Conservation (phyloP, 2,329 filamentous ascomycete genomes). For the Parastagonospora nodorum region DNA sequence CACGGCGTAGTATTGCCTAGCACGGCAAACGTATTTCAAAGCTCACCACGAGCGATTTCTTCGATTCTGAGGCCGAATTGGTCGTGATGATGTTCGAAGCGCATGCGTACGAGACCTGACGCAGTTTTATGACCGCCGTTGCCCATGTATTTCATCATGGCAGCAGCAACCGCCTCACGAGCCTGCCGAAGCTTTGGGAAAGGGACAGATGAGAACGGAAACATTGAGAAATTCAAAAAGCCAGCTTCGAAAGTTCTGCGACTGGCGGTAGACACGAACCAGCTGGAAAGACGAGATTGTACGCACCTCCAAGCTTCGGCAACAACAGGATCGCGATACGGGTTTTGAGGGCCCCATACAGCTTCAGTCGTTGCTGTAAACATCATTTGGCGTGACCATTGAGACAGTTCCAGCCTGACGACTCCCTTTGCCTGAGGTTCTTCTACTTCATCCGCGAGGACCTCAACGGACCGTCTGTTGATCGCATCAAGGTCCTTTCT, state of each 20-base stretch:
- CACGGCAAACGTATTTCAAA: constrained; percentile 1
- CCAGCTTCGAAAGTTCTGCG: constrained; percentile 26
- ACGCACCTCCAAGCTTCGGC: constrained; percentile 17
- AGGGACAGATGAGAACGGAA: not conserved
- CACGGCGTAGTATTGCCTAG: not conserved
- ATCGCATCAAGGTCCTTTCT: constrained; percentile 1
- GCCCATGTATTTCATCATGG: constrained; percentile 1
- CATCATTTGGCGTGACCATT: constrained; percentile 1
- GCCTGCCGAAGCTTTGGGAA: constrained; percentile 2
- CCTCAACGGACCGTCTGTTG: not conserved
- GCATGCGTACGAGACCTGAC: constrained; percentile 2
- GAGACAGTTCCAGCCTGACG: not conserved
- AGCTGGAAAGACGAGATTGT: not conserved
- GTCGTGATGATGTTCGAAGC: constrained; percentile 2
- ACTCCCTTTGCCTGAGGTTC: not conserved
- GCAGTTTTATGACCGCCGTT: constrained; percentile 1
- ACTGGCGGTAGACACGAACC: constrained; percentile 19
- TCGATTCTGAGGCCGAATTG: constrained; percentile 2
- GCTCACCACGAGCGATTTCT: constrained; percentile 1
- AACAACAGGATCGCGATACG: constrained; percentile 38
- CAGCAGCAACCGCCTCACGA: constrained; percentile 2
- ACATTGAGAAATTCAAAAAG: constrained; percentile 1
- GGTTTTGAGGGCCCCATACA: constrained; percentile 48
- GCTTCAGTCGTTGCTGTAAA: constrained; percentile 40
- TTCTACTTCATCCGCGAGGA: not conserved